Percentiles rank a stretch among this genome's conserved stretches.
Evolutionary conservation across 306 rosid genomes (phyloP).

Genomic region (Cicer judaicum): DNA sequence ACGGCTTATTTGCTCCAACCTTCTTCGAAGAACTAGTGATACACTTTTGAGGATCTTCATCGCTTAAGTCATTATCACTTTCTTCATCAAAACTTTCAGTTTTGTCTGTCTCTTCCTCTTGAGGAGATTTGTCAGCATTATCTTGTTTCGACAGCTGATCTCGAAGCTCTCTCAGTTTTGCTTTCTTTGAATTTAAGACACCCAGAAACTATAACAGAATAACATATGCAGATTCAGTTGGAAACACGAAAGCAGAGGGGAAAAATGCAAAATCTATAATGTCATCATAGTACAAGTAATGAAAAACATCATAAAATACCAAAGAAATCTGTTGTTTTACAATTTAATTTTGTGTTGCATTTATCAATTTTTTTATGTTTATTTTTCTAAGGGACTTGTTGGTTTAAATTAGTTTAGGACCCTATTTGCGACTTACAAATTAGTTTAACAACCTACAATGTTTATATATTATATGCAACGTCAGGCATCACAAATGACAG

Average conservation of each 20-base stretch:
- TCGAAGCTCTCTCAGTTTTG: slow-evolving; percentile 75
- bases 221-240: slow-evolving; percentile 42
- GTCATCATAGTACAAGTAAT: not conserved
- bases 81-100: slow-evolving; percentile 72
- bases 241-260: not conserved
- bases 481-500: too few relatives aligned
- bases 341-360: too few relatives aligned
- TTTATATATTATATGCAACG: too few relatives aligned
- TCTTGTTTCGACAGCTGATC: slow-evolving; percentile 58
- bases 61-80: slow-evolving; percentile 52
- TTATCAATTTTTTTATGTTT: too few relatives aligned
- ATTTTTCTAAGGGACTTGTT: too few relatives aligned
- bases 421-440: too few relatives aligned
- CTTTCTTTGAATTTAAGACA: slow-evolving; percentile 87
- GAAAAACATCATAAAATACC: not conserved
- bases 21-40: slow-evolving; percentile 52
- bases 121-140: slow-evolving; percentile 57
- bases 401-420: too few relatives aligned
- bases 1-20: slow-evolving; percentile 47
- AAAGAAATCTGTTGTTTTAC: not conserved
- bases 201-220: slow-evolving; percentile 69
- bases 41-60: slow-evolving; percentile 49
- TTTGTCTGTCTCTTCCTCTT: slow-evolving; percentile 75
- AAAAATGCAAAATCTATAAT: slow-evolving; percentile 23
- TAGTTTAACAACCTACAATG: too few relatives aligned